Evolutionary conservation across 176 grass and related monocot species (phyloP).

Genomic region (Zea mays): DNA sequence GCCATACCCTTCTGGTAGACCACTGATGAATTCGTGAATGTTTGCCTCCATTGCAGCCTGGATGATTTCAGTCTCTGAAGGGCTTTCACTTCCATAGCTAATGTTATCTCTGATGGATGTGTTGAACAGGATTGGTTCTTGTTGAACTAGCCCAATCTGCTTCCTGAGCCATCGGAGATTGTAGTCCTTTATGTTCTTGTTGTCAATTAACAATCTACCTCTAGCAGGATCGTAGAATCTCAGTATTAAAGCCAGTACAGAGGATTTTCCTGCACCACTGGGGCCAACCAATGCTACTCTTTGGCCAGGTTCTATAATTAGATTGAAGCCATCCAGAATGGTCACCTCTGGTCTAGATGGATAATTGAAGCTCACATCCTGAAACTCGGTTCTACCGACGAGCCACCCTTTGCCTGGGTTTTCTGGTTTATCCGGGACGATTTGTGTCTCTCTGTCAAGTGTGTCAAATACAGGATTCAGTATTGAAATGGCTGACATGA

Average conservation of each 20-base stretch:
- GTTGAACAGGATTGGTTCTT: conserved; percentile 58
- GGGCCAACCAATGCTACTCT: conserved; percentile 59
- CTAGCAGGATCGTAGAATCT: conserved; percentile 60
- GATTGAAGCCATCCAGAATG: conserved; percentile 48
- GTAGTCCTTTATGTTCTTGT: conserved; percentile 47
- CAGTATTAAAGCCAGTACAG: conserved; percentile 51
- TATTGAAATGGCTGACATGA: conserved; percentile 55
- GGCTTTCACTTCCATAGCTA: conserved; percentile 47
- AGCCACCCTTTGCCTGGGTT: conserved; percentile 28
- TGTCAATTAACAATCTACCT: conserved; percentile 47
- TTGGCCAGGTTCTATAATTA: conserved; percentile 51
- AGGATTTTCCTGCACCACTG: conserved; percentile 67
- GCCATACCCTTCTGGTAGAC: conserved; percentile 51
- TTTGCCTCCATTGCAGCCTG: conserved; percentile 55
- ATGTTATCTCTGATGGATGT: conserved; percentile 60
- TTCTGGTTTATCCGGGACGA: conserved; percentile 51
- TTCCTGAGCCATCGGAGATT: conserved; percentile 53
- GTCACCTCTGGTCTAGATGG: conserved; percentile 52
- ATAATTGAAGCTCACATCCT: conserved; percentile 54
- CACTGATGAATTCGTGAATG: conserved; percentile 58
- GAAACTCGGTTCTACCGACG: conserved; percentile 46
- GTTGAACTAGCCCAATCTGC: conserved; percentile 57
- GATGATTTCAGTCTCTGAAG: conserved; percentile 43
- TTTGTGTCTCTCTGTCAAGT: conserved; percentile 59
- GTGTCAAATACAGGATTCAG: conserved; percentile 57